phyloP scores from a whole-genome alignment of 371 early-diverging fungal genomes.

The Sporodiniella umbellata region DNA sequence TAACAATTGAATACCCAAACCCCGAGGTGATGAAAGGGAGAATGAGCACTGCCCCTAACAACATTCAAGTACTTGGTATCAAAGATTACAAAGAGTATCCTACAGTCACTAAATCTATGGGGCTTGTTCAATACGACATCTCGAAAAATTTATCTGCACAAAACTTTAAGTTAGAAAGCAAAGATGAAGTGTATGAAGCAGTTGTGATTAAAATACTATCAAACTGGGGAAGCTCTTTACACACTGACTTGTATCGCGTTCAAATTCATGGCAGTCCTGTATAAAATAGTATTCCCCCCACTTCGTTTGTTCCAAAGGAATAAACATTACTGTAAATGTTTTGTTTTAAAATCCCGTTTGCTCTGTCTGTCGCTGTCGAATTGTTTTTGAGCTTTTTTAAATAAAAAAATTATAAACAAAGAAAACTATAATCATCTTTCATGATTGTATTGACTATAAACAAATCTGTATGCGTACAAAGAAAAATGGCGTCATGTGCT shows the following conservation, averaged over 20 bases:
- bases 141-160: slow-evolving; percentile 23
- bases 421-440: no score
- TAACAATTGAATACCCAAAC: slow-evolving; percentile 13
- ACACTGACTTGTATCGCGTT: slow-evolving; percentile 81
- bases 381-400: no score
- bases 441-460: no score
- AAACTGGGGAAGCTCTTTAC: slow-evolving; percentile 73
- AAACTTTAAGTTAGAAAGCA: slow-evolving; percentile 23
- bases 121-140: slow-evolving; percentile 16
- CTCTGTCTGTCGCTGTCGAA: no score
- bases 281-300: no score
- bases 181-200: slow-evolving; percentile 11
- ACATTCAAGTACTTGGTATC: slow-evolving; percentile 6
- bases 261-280: slow-evolving; percentile 62
- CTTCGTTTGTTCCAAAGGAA: no score
- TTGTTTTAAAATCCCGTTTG: no score
- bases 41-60: slow-evolving; percentile 8
- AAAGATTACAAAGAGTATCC: neutral
- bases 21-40: neutral
- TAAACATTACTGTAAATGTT: no score
- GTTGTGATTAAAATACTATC: slow-evolving; percentile 52
- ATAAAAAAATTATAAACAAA: no score
- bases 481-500: no score
- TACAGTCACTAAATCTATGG: slow-evolving; percentile 8
- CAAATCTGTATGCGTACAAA: no score